Conservation (phyloP, 805 yeast species). For the Candida rishiriensis region DNA sequence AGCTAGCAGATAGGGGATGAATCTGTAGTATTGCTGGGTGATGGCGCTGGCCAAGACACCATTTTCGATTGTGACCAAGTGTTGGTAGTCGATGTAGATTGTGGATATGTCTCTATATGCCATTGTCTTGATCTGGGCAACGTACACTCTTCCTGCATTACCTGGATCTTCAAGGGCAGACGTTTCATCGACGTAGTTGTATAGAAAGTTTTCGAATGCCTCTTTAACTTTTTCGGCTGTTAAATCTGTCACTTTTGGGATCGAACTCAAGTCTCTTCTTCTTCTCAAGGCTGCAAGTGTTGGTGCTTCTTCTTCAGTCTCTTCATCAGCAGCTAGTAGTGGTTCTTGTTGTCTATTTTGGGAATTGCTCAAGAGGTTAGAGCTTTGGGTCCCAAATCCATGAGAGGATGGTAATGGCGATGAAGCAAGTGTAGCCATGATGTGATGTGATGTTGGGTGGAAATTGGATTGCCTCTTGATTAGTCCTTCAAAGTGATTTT, state of each 20-base stretch:
- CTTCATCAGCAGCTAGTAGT: slow-evolving; percentile 16
- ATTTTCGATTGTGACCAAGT: slow-evolving; percentile 67
- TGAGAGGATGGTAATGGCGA: slow-evolving; percentile 28
- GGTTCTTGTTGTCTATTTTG: slow-evolving; percentile 13
- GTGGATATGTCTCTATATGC: slow-evolving; percentile 70
- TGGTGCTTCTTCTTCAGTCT: slow-evolving; percentile 23
- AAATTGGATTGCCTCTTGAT: too few relatives aligned
- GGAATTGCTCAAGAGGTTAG: slow-evolving; percentile 25
- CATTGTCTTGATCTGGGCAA: slow-evolving; percentile 80
- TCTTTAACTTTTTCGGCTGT: slow-evolving; percentile 94
- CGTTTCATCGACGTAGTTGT: slow-evolving; percentile 50
- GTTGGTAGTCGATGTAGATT: slow-evolving; percentile 80
- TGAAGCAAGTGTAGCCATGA: slow-evolving; percentile 24
- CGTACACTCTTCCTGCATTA: slow-evolving; percentile 56
- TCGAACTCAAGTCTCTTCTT: slow-evolving; percentile 59
- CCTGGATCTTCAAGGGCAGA: slow-evolving; percentile 31
- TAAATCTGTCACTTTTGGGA: slow-evolving; percentile 83
- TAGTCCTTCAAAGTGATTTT: too few relatives aligned
- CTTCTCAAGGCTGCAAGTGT: slow-evolving; percentile 31
- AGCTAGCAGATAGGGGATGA: slow-evolving; percentile 74
- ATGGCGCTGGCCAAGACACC: slow-evolving; percentile 89
- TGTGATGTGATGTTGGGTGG: too few relatives aligned
- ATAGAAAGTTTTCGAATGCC: slow-evolving; percentile 80
- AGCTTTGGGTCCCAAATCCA: slow-evolving; percentile 21
- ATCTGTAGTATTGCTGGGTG: slow-evolving; percentile 87